These are phyloP conservation scores for Coemansia sp. DNA, from an alignment of 192 early-diverging fungal species.

Conservation along the genomic window DNA sequence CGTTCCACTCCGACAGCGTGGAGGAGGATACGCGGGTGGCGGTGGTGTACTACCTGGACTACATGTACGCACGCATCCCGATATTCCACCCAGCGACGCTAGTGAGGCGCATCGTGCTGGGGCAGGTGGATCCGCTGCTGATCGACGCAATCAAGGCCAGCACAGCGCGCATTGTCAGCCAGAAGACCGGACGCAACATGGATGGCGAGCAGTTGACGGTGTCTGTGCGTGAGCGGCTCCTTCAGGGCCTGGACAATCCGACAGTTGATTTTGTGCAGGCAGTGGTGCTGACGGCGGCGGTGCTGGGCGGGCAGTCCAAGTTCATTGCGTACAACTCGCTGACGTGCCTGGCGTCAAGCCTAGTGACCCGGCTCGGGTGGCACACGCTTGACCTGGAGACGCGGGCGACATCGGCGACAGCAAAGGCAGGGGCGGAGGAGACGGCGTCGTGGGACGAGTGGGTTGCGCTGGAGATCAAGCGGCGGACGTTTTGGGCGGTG, in stretches of 20 bases:
- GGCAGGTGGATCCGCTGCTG: conserved; percentile 37
- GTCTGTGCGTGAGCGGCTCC: conserved; percentile 34
- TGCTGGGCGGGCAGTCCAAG: conserved; percentile 35
- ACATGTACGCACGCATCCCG: conserved; percentile 45
- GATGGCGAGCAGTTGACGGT: conserved; percentile 29
- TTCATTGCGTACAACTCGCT: conserved; percentile 52
- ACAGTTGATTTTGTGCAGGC: conserved; percentile 50
- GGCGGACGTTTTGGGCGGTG: conserved; percentile 53
- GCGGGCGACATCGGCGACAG: background rate
- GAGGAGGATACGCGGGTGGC: conserved; percentile 32
- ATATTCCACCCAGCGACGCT: conserved; percentile 53
- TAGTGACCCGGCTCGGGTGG: conserved; percentile 50
- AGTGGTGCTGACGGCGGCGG: conserved; percentile 39
- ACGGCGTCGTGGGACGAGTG: conserved; percentile 34
- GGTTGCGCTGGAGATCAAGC: conserved; percentile 38
- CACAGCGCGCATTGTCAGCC: conserved; percentile 32
- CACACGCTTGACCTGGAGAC: conserved; percentile 47
- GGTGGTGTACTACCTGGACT: conserved; percentile 46
- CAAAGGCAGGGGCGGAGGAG: background rate
- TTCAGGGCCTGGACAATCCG: conserved; percentile 39
- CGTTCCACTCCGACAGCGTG: conserved; percentile 36
- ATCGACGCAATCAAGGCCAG: conserved; percentile 43
- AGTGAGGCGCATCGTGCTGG: conserved; percentile 38
- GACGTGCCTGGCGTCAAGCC: conserved; percentile 41
- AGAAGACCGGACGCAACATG: conserved; percentile 27